phyloP scores from a whole-genome alignment of 164 flowering plant species.

The Pachysandra terminalis region DNA sequence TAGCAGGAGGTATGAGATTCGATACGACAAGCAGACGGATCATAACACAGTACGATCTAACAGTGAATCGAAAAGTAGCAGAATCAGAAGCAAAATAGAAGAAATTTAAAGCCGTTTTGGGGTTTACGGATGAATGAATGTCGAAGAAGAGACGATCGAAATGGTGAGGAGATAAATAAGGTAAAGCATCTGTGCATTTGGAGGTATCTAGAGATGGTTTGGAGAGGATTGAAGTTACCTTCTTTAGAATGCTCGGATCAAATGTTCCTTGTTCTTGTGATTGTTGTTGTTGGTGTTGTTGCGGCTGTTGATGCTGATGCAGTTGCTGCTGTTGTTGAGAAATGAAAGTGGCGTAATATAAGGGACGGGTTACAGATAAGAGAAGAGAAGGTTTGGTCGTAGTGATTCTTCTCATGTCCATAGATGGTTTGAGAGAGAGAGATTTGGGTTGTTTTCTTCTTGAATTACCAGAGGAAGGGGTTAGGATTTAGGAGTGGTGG shows the following conservation, averaged over 20 bases:
- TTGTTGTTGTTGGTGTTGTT: not conserved
- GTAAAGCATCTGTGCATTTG: slow-evolving; percentile 30
- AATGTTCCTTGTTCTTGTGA: not conserved
- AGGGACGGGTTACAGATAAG: slow-evolving; percentile 21
- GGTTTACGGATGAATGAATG: slow-evolving; percentile 31
- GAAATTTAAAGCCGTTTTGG: slow-evolving; percentile 54
- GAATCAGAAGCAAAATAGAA: slow-evolving; percentile 44
- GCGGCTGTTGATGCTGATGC: not conserved
- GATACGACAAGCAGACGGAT: slow-evolving; percentile 44
- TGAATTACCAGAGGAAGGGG: no score
- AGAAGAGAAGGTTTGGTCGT: slow-evolving; percentile 9
- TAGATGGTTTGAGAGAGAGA: not conserved
- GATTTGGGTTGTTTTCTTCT: not conserved
- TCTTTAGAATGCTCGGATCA: slow-evolving; percentile 15
- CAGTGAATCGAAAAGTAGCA: slow-evolving; percentile 39
- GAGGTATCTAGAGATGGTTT: slow-evolving; percentile 39
- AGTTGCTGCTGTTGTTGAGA: slow-evolving; percentile 10
- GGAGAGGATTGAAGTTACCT: slow-evolving; percentile 46
- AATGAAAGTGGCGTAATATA: slow-evolving; percentile 16
- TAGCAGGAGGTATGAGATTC: slow-evolving; percentile 40
- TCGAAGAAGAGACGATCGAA: slow-evolving; percentile 46
- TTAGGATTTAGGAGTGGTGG: not conserved
- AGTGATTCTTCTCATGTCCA: slow-evolving; percentile 28
- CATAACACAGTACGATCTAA: slow-evolving; percentile 56
- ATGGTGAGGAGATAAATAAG: slow-evolving; percentile 33